Evolutionary conservation across 2,329 filamentous ascomycete species (phyloP).

Genomic region (Penicillium corylophilum): DNA sequence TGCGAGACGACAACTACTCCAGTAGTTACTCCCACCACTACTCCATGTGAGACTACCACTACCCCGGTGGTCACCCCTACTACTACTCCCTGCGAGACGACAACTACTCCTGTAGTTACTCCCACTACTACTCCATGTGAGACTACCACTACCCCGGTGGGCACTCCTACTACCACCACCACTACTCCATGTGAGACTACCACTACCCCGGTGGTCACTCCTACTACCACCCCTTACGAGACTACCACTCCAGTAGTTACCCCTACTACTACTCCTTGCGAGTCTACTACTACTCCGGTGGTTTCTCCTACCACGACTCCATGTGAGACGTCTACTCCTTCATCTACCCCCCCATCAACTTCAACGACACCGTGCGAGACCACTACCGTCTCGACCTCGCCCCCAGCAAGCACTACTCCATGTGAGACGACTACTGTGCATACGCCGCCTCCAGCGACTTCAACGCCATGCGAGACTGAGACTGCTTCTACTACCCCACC

Average conservation of each 20-base stretch:
- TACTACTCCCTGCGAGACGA: conserved; percentile 7
- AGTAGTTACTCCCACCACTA: not conserved
- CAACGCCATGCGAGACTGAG: not conserved
- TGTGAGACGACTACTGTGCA: not conserved
- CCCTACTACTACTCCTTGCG: not conserved
- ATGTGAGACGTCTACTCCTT: conserved; percentile 6
- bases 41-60: conserved; percentile 11
- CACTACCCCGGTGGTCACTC: not conserved
- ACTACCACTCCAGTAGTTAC: not conserved
- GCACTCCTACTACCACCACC: not conserved
- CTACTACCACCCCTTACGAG: conserved; percentile 7
- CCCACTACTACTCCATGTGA: not conserved
- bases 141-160: not conserved
- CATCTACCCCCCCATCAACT: not conserved
- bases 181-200: conserved; percentile 13
- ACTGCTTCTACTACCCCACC: conserved; percentile 5
- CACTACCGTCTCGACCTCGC: conserved; percentile 1
- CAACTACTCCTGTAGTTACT: not conserved
- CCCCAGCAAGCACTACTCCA: not conserved
- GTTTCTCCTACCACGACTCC: conserved; percentile 1
- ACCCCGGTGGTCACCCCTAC: not conserved
- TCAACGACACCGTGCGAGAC: conserved; percentile 5
- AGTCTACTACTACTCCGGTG: not conserved
- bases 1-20: conserved; percentile 6
- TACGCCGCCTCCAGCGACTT: not conserved